Evolutionary conservation across 148 eudicot genomes (phyloP), one percentile per base, ranked within the genome.

Genomic region (Tetragonia tetragonoides): DNA sequence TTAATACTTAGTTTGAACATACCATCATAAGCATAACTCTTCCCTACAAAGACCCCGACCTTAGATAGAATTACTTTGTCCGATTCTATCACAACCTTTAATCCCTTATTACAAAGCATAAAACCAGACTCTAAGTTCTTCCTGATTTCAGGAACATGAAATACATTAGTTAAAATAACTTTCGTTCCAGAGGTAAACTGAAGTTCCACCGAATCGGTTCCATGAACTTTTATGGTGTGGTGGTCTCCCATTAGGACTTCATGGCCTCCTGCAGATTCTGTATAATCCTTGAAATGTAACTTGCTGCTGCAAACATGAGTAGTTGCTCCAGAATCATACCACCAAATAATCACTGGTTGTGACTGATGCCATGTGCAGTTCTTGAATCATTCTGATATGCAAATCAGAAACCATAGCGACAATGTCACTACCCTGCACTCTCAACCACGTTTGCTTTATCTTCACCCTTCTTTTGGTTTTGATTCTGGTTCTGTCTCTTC

Each of bases 1-100:
- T n/a, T n/a, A n/a, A n/a, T n/a, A n/a, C n/a, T n/a, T 34, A 72
- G 10, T n/a, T 72, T 73, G 10, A 80, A 80, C 57, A 80, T 56
- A 21, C 59, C 77, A 74, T 80, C 77, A 67, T 9, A 54, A 6
- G 16, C 28, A 56, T 54, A 80, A 16, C 67, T 20, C 34, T 73
- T 66, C n/a, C 77, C 73, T 14, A 74, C 66, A 74, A 65, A 66
- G 0, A 39, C 37, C 15, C 66, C 73, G 17, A n/a, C 40, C 16
- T 64, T 74, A 0, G 65, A 54, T n/a, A 73, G 15, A 21, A 79
- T 66, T 7, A 65, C 1, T 40, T 80, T 73, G 16, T 79, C 77
- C 14, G 51, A 72, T 46, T 79, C 77, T 63, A 73, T 44, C 15
- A 79, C 72, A n/a, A 44, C 71, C 17, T 79, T 79, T 14, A 73